These are phyloP conservation scores for Puya raimondii DNA, from an alignment of 176 grass and related monocot species.

Conservation along the genomic window DNA sequence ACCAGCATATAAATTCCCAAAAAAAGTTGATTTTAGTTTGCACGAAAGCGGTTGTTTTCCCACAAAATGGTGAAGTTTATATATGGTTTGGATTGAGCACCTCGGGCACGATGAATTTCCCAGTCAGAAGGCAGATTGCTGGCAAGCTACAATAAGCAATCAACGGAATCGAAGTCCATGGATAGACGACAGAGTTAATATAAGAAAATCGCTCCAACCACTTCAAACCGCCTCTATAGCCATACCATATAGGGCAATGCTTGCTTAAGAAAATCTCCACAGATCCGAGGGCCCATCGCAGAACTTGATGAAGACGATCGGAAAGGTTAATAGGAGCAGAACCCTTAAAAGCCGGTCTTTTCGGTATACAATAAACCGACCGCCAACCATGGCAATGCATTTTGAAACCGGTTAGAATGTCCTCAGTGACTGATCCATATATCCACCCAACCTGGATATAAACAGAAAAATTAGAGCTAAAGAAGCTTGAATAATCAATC, in stretches of 20 bases:
- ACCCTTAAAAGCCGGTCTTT: conserved; percentile 42
- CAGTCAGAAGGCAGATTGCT: conserved; percentile 39
- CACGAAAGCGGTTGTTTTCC: no score
- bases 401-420: conserved; percentile 47
- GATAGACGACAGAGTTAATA: conserved; percentile 46
- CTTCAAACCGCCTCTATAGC: conserved; percentile 42
- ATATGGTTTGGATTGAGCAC: conserved; percentile 10
- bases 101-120: conserved; percentile 48
- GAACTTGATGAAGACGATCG: conserved; percentile 42
- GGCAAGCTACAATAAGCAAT: conserved; percentile 45
- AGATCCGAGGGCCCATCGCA: conserved; percentile 45
- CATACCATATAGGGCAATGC: conserved; percentile 56
- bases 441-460: conserved; percentile 41
- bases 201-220: conserved; percentile 39
- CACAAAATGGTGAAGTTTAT: no score
- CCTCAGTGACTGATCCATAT: conserved; percentile 43
- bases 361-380: conserved; percentile 47
- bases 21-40: no score
- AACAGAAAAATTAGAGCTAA: background rate
- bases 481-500: background rate
- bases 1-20: no score
- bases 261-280: conserved; percentile 53
- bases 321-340: conserved; percentile 49
- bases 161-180: conserved; percentile 44
- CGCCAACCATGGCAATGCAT: conserved; percentile 56